Evolutionary conservation across 345 rosid genomes (phyloP), one percentile per base, ranked within the genome.

Genomic region (Syzygium jambos): DNA sequence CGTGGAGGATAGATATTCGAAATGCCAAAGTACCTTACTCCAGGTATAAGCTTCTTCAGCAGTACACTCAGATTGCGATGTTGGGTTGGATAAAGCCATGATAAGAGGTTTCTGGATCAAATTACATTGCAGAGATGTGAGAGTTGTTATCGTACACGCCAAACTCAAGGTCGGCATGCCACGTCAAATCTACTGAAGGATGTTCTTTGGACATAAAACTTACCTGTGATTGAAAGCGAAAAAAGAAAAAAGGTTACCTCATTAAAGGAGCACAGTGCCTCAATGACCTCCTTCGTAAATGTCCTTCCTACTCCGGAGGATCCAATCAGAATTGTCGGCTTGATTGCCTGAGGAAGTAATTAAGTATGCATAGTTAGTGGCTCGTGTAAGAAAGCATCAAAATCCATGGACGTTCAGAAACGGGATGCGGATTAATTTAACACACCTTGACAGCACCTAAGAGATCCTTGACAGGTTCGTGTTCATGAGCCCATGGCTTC

Each of bases 401-500:
- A 87, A 53, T 27, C 73, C 12, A 9, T 27, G n/a, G 41, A 38
- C 14, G 16, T n/a, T 30, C 14, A 19, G 46, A n/a, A 17, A 84
- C 23, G 51, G 85, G 57, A 73, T 43, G 38, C 19, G 17, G 19
- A 46, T 83, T 83, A 11, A 49, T 83, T 27, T 5, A 88, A 84
- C 73, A 16, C 63, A 97, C 99, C 96, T 96, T 94, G 89, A 95
- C 96, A 89, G 98, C 95, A 87, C 91, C 94, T 86, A 95, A 90
- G 73, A 98, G 95, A 84, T 90, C 93, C 87, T 91, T 90, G 87
- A 96, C 93, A 54, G 99, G 95, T 85, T 95, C 95, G 87, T 94
- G 97, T 73, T 94, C 97, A 89, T 96, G 99, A 92, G 99, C 99
- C 99, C 99, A 98, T 23, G 98, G 99, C 92, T 94, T 92, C 95